phyloP scores from a whole-genome alignment of 2,329 filamentous ascomycete genomes.

The Geosmithia flava region DNA sequence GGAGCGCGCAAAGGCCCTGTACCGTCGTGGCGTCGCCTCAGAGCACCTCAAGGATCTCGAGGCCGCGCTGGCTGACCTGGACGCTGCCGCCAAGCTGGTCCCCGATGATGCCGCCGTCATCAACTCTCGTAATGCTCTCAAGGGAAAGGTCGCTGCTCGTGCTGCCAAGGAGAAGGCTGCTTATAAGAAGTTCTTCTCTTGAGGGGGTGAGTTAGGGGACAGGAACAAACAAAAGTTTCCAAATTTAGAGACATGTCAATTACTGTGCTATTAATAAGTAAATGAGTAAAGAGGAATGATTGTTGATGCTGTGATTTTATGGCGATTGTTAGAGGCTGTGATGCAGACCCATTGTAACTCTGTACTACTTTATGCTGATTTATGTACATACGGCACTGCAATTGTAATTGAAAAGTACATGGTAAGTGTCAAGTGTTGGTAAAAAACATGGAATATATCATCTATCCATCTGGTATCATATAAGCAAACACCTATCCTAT shows the following conservation, averaged over 20 bases:
- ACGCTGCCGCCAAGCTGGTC: constrained; percentile 61
- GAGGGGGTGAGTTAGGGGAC: background rate
- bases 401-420: too few species aligned
- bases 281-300: too few species aligned
- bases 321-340: too few species aligned
- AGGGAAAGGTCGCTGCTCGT: constrained; percentile 60
- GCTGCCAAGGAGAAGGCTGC: constrained; percentile 83
- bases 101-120: constrained; percentile 64
- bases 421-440: too few species aligned
- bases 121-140: constrained; percentile 66
- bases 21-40: constrained; percentile 67
- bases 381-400: too few species aligned
- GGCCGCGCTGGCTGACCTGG: constrained; percentile 59
- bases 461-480: background rate
- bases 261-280: too few species aligned
- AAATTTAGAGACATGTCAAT: too few species aligned
- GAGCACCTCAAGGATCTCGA: constrained; percentile 77
- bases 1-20: constrained; percentile 83
- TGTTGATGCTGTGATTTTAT: too few species aligned
- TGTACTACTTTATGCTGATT: too few species aligned
- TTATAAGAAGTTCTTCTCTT: constrained; percentile 82
- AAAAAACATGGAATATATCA: too few species aligned
- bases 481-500: background rate
- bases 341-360: too few species aligned
- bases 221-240: too few species aligned